phyloP scores from a whole-genome alignment of 352 stramenopile species.

The Globisporangium uncinulatum region DNA sequence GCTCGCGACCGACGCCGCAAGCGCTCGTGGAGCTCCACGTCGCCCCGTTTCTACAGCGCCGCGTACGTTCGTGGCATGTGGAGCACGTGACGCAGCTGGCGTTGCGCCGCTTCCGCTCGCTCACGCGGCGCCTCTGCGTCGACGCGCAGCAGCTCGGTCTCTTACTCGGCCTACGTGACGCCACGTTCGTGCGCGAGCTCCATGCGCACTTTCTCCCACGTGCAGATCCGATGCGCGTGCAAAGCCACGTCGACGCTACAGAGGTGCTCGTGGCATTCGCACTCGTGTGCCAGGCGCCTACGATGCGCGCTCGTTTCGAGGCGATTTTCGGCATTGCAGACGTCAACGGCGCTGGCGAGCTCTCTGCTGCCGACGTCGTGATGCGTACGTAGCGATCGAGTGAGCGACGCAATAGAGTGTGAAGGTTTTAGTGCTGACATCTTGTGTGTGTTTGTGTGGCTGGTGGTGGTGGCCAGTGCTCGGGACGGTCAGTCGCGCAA shows the following conservation, averaged over 20 bases:
- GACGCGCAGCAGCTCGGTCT: conserved; percentile 43
- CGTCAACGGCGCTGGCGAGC: conserved; percentile 20
- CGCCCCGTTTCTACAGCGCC: conserved; percentile 37
- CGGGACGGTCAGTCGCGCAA: conserved; percentile 29
- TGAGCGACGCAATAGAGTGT: conserved; percentile 8
- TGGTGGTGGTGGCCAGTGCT: conserved; percentile 27
- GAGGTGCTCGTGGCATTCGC: conserved; percentile 57
- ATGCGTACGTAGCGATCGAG: background rate
- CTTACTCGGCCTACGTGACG: conserved; percentile 48
- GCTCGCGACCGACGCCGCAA: conserved; percentile 42
- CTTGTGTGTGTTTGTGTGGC: too few species aligned
- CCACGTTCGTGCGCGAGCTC: conserved; percentile 36
- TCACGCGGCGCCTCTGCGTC: conserved; percentile 55
- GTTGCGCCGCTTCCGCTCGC: conserved; percentile 41
- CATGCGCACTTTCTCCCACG: conserved; percentile 48
- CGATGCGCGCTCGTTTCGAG: conserved; percentile 56
- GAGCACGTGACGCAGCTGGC: conserved; percentile 40
- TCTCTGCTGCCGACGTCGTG: conserved; percentile 40
- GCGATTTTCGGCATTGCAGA: conserved; percentile 65
- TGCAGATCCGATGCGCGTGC: conserved; percentile 40
- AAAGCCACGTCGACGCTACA: conserved; percentile 69
- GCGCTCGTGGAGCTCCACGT: conserved; percentile 37
- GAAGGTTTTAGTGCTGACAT: conserved; percentile 13
- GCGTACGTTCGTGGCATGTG: conserved; percentile 55
- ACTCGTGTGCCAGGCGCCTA: conserved; percentile 56